Evolutionary conservation across 176 grass and related monocot genomes (phyloP).

Genomic region (Phragmites australis): DNA sequence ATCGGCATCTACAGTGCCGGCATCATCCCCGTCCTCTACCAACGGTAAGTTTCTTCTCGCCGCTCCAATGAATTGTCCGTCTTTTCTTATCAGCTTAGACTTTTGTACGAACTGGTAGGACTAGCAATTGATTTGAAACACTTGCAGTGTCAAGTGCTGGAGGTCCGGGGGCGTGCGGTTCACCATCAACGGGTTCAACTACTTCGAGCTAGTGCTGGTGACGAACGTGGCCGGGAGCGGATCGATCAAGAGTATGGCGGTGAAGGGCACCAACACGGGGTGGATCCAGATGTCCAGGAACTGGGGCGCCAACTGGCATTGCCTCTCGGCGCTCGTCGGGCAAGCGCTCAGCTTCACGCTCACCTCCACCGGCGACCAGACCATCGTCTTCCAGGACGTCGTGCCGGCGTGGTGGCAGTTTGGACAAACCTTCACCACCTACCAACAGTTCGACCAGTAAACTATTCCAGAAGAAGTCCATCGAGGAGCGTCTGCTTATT

Average conservation of each 20-base stretch:
- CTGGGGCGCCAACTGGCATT: constrained; percentile 73
- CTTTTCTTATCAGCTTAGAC: too few species aligned
- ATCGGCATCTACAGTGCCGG: constrained; percentile 35
- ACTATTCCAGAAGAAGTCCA: neutral
- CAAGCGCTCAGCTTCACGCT: constrained; percentile 57
- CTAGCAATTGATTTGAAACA: too few species aligned
- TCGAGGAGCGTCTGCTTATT: neutral
- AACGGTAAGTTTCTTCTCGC: constrained; percentile 9
- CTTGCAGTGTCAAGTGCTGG: constrained; percentile 40
- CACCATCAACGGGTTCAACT: too few species aligned
- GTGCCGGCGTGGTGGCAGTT: constrained; percentile 45
- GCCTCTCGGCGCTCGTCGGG: neutral
- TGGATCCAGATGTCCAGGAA: constrained; percentile 46
- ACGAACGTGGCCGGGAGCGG: constrained; percentile 47
- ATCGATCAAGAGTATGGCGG: constrained; percentile 28
- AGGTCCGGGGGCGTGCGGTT: constrained; percentile 39
- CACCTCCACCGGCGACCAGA: constrained; percentile 41
- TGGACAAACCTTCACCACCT: constrained; percentile 48
- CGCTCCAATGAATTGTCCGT: too few species aligned
- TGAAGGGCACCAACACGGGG: constrained; percentile 27
- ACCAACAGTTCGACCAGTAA: constrained; percentile 46
- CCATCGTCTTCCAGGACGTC: constrained; percentile 33
- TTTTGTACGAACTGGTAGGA: too few species aligned
- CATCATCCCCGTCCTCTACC: constrained; percentile 55
- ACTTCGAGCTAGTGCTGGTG: constrained; percentile 49